Conservation (phyloP, 2,329 filamentous ascomycete species). For the Claviceps humidiphila region DNA sequence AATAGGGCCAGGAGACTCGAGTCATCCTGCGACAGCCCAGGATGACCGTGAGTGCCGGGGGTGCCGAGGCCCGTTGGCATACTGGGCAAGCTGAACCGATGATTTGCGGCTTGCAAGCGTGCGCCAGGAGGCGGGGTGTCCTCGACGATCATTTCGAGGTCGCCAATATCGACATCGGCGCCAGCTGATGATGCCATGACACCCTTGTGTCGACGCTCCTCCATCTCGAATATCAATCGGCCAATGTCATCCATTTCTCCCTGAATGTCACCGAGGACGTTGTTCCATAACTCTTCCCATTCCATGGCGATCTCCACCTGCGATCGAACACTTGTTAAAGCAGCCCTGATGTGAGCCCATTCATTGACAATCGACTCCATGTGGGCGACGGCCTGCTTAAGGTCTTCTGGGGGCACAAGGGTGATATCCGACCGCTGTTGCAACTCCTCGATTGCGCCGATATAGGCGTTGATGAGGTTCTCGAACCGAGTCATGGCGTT, state of each 20-base stretch:
- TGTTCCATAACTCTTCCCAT: slow-evolving; percentile 96
- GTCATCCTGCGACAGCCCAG: slow-evolving; percentile 59
- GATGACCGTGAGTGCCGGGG: slow-evolving; percentile 39
- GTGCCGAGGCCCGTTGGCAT: slow-evolving; percentile 51
- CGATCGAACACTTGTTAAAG: slow-evolving; percentile 65
- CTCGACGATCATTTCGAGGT: slow-evolving; percentile 86
- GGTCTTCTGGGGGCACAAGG: slow-evolving; percentile 54
- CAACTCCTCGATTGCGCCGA: slow-evolving; percentile 83
- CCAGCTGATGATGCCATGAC: slow-evolving; percentile 47
- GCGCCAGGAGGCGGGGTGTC: slow-evolving; percentile 52
- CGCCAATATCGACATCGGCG: slow-evolving; percentile 68
- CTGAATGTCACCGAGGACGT: slow-evolving; percentile 83
- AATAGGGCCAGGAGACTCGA: slow-evolving; percentile 81
- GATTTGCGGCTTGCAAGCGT: slow-evolving; percentile 38
- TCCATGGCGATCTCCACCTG: slow-evolving; percentile 98
- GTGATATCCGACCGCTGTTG: slow-evolving; percentile 67
- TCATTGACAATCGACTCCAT: slow-evolving; percentile 79
- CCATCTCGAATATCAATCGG: slow-evolving; percentile 89
- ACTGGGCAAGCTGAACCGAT: slow-evolving; percentile 54
- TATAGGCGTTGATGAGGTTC: slow-evolving; percentile 80
- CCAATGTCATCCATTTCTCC: slow-evolving; percentile 70
- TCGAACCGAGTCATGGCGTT: slow-evolving; percentile 74
- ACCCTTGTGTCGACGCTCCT: slow-evolving; percentile 79
- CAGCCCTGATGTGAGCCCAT: slow-evolving; percentile 70
- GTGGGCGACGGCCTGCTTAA: slow-evolving; percentile 65